Base-by-base conservation (phyloP, 768 basidiomycete species). In the Pisolithus orientalis region DNA sequence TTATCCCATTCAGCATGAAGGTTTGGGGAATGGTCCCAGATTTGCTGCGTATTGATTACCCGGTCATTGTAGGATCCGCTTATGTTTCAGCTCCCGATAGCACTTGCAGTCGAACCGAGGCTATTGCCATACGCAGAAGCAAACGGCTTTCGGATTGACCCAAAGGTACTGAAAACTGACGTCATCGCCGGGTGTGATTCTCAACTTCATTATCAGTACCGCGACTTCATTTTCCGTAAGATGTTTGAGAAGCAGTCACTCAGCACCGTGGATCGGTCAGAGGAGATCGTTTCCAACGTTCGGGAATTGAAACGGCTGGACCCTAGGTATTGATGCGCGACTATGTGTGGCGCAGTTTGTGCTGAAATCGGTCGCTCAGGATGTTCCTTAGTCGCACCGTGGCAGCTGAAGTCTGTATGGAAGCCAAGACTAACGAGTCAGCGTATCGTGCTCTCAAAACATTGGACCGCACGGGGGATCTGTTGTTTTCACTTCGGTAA, bases 321-420 rank as follows among this genome's bases (percentile, higher is more conserved):
- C 65, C 62, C 79, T 39, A 78, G 77, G 87, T 90, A 59, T 75
- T 61, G 14, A 27, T 45, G 51, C 56, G 55, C 28, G 11, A 49
- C 39, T 44, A 14, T 47, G 21, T 52, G n/a, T 14, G 21, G 10
- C 16, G 32, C 17, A 3, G 24, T 10, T 52, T 9, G 21, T 53
- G 40, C 45, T 62, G 40, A 40, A 57, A 34, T 21, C 29, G 40
- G 27, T 47, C 14, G n/a, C 10, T 40, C 54, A 90, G 88, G 46
- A 89, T 90, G 87, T 90, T 87, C 63, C 72, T 90, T 47, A 87
- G 82, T 59, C 82, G 87, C 44, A 89, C 87, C 11, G 85, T 90
- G n/a, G 87, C 87, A 0, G 86, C 82, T 2, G 88, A 90, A 63
- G 78, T 88, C 25, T 87, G 86, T 60, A 87, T 90, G 84, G 87